Conservation (phyloP, 2,329 filamentous ascomycete species). For the Biscogniauxia sp. region DNA sequence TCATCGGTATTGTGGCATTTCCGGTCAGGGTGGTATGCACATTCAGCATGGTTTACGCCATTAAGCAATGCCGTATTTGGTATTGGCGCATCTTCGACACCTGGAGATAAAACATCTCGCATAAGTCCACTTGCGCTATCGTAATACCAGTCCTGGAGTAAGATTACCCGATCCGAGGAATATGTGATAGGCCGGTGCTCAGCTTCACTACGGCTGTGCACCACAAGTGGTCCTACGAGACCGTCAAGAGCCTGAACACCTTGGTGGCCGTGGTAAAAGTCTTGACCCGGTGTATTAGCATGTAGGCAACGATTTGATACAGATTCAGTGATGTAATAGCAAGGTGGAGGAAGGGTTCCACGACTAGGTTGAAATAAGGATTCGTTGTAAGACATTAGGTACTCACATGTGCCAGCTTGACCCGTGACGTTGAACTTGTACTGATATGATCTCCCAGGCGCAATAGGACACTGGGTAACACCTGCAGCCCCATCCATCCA, state of each 20-base stretch:
- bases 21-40: slow-evolving; percentile 36
- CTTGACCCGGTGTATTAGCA: slow-evolving; percentile 25
- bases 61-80: slow-evolving; percentile 47
- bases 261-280: slow-evolving; percentile 49
- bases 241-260: slow-evolving; percentile 64
- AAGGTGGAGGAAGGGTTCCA: background rate
- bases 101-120: slow-evolving; percentile 37
- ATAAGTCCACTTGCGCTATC: slow-evolving; percentile 43
- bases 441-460: slow-evolving; percentile 59
- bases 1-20: slow-evolving; percentile 42
- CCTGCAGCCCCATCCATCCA: slow-evolving; percentile 71
- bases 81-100: slow-evolving; percentile 41
- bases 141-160: slow-evolving; percentile 70
- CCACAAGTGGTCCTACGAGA: slow-evolving; percentile 61
- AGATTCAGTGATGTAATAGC: background rate
- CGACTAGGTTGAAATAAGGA: background rate
- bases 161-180: slow-evolving; percentile 58
- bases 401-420: slow-evolving; percentile 42
- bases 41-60: slow-evolving; percentile 41
- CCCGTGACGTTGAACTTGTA: slow-evolving; percentile 65
- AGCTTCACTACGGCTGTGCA: slow-evolving; percentile 56
- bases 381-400: background rate
- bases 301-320: background rate
- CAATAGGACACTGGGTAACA: slow-evolving; percentile 66
- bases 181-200: slow-evolving; percentile 51